Evolutionary conservation across 805 yeast species (phyloP), one percentile per base, ranked within the genome.

Genomic region (Jamesozyma piceae): DNA sequence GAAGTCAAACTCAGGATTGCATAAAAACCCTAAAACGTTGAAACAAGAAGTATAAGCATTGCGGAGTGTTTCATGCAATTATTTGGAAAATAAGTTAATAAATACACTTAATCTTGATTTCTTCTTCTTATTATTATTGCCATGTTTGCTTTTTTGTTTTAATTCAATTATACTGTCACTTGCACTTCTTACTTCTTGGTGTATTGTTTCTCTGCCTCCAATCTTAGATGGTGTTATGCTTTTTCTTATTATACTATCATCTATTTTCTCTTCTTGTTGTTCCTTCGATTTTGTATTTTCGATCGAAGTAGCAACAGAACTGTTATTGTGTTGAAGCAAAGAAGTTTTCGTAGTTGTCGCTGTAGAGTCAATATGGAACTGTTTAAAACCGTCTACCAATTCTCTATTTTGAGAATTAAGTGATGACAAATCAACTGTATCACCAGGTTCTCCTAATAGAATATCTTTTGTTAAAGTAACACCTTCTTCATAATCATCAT

Each of bases 371-470:
- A 40, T 36, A 20, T 31, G 35, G 14, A 42, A 21, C 13, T 42
- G 27, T 29, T 39, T 33, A 8, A 42, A 31, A 8, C 40, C 40
- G 21, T 35, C 18, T 15, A 40, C 24, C 4, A 45, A 14, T 5
- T 39, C 40, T 10, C 30, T 27, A 34, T n/a, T 37, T 13, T 31
- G 35, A 4, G 32, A 24, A 32, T 29, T 29, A 35, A 39, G 17
- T 26, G 39, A 38, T 9, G 55, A 51, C 22, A 57, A 46, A 42
- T 60, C 65, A 10, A 54, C 59, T n/a, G 44, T 47, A 35, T 56
- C 63, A n/a, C 65, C 65, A 0, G 65, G 65, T 40, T 59, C 58
- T 18, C 65, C 65, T 27, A 55, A 44, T 18, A 60, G 47, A 10
- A 57, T 46, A 14, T 57, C 60, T 27, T 45, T 32, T 2, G 57